These are phyloP conservation scores for Musa acuminata DNA, from an alignment of 176 grass and related monocot species.

Conservation along the genomic window DNA sequence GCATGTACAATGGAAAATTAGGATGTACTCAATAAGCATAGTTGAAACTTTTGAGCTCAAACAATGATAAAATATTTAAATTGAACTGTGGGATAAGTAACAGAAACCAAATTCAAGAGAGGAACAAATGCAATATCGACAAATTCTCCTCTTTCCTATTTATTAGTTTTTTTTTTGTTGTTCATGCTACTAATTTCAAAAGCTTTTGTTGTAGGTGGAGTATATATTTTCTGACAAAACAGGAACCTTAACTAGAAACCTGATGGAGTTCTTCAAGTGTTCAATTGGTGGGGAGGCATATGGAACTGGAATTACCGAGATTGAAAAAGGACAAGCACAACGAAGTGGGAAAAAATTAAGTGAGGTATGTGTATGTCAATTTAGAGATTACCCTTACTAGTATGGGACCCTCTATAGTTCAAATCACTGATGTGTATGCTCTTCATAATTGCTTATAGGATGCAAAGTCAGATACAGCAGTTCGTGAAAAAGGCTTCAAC, in stretches of 20 bases:
- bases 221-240: slow-evolving; percentile 99
- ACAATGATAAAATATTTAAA: not conserved
- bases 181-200: slow-evolving; percentile 20
- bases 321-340: slow-evolving; percentile 77
- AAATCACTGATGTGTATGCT: not conserved
- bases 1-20: too few species aligned
- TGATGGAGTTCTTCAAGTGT: slow-evolving; percentile 99
- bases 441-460: slow-evolving; percentile 28
- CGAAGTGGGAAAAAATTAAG: slow-evolving; percentile 52
- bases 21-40: not conserved
- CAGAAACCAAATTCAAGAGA: not conserved
- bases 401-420: not conserved
- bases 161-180: slow-evolving; percentile 3
- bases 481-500: slow-evolving; percentile 97
- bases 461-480: slow-evolving; percentile 45
- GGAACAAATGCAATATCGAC: not conserved
- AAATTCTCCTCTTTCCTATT: not conserved
- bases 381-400: not conserved
- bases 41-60: too few species aligned
- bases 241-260: slow-evolving; percentile 97
- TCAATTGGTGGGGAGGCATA: slow-evolving; percentile 89
- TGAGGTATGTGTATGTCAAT: slow-evolving; percentile 41
- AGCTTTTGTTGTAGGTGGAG: slow-evolving; percentile 59
- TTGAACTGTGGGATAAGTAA: too few species aligned
- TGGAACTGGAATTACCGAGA: slow-evolving; percentile 91